phyloP scores from a whole-genome alignment of 148 eudicot species.

The Euryodendron excelsum region DNA sequence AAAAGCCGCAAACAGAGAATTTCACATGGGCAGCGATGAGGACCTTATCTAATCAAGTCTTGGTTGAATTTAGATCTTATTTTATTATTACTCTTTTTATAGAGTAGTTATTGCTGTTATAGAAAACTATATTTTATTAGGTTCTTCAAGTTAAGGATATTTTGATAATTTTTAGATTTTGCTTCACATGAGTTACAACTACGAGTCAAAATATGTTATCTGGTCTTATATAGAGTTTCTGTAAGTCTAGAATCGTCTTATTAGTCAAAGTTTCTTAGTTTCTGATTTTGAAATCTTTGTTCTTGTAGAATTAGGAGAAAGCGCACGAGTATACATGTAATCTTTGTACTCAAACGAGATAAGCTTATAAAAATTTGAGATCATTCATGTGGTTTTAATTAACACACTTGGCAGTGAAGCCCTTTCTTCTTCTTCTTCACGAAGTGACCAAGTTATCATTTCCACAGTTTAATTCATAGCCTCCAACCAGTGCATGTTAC shows the following conservation, averaged over 20 bases:
- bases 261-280: background rate
- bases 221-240: background rate
- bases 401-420: background rate
- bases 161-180: background rate
- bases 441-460: background rate
- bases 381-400: background rate
- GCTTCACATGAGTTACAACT: background rate
- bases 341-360: background rate
- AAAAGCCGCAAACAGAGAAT: background rate
- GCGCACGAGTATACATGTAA: background rate
- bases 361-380: background rate
- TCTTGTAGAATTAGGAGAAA: background rate
- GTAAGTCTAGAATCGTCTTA: background rate
- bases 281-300: background rate
- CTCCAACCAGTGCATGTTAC: background rate
- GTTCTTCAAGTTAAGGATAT: background rate
- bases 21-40: background rate
- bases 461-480: background rate
- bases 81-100: background rate
- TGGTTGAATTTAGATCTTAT: background rate
- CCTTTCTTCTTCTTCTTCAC: background rate
- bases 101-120: background rate
- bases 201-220: background rate
- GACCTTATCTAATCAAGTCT: background rate
- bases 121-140: background rate